These are phyloP conservation scores for Eutrema japonicum DNA, from an alignment of 345 rosid genomes.

Conservation along the genomic window DNA sequence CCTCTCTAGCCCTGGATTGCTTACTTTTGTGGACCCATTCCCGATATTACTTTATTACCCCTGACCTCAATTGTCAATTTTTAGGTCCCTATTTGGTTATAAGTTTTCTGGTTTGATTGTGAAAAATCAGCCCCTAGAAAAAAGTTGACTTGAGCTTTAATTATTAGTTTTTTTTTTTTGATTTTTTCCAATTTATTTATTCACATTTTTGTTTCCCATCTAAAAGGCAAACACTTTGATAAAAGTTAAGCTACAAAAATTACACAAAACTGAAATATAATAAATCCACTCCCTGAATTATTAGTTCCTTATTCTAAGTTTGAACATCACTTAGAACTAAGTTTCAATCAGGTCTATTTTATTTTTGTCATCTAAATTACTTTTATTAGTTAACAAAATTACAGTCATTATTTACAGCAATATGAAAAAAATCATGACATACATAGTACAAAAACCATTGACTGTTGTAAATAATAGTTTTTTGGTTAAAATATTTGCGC, in stretches of 20 bases:
- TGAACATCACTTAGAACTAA: neutral
- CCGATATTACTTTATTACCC: neutral
- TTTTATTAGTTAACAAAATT: no score
- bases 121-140: neutral
- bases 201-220: neutral
- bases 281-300: neutral
- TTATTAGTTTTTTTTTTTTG: neutral
- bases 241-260: neutral
- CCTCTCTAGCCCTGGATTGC: slow-evolving; percentile 7
- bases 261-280: neutral
- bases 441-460: no score
- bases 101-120: neutral
- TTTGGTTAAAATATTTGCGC: no score
- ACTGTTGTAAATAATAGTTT: no score
- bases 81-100: slow-evolving; percentile 22
- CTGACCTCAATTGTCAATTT: slow-evolving; percentile 6
- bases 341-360: neutral
- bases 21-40: slow-evolving; percentile 33
- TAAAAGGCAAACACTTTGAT: neutral
- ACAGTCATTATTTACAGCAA: no score
- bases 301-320: neutral
- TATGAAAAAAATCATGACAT: no score
- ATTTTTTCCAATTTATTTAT: neutral
- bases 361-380: no score
- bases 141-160: slow-evolving; percentile 24